Evolutionary conservation across 1,139 yeast species (phyloP).

Genomic region (Taiozyma sp.): DNA sequence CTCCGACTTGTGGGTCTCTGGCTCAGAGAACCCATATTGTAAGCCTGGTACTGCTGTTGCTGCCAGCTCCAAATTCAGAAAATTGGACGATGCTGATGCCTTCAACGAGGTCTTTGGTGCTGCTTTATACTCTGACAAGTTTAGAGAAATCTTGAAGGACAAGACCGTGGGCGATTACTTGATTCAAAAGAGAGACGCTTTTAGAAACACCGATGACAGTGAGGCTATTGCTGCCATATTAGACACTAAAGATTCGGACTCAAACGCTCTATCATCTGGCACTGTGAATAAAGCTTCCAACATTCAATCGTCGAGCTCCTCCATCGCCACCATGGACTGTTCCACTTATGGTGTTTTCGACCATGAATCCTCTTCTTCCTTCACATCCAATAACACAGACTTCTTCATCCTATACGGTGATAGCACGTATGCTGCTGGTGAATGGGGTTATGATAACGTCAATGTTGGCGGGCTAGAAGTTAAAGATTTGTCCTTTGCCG

Average conservation of each 20-base stretch:
- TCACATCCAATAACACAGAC: conserved; percentile 38
- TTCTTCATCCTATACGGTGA: conserved; percentile 63
- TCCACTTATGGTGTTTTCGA: conserved; percentile 38
- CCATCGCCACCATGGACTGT: conserved; percentile 28
- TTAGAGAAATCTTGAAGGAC: neutral
- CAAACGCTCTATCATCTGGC: neutral
- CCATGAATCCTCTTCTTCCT: conserved; percentile 34
- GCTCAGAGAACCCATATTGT: conserved; percentile 21
- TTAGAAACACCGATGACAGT: conserved; percentile 4
- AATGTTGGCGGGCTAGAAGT: conserved; percentile 39
- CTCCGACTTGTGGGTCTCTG: conserved; percentile 61
- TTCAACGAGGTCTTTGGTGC: neutral
- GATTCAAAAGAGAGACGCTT: conserved; percentile 5
- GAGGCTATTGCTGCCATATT: neutral
- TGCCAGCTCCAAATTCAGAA: conserved; percentile 2
- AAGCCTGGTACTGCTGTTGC: neutral
- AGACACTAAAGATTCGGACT: neutral
- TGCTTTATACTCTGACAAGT: neutral
- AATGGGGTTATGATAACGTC: conserved; percentile 59
- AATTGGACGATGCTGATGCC: conserved; percentile 1
- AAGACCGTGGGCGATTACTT: neutral
- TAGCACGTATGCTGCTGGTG: conserved; percentile 53
- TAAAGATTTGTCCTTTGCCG: conserved; percentile 43
- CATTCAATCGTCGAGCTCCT: neutral
- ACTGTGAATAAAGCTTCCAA: conserved; percentile 5